phyloP scores from a whole-genome alignment of 116 monocot genomes.

The Posidonia oceanica region DNA sequence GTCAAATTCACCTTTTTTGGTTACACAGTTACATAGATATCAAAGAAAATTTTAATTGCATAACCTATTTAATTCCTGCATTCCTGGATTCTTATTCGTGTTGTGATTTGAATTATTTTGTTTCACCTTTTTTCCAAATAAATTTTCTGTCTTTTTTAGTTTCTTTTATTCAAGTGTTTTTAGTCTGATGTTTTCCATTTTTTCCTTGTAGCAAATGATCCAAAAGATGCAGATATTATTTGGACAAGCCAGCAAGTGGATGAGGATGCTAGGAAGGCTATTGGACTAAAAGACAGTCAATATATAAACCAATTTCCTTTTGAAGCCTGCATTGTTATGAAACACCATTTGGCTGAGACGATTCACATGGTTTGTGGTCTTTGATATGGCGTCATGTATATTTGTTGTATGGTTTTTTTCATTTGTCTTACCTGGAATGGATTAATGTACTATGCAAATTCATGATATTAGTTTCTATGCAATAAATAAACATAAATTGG shows the following conservation, averaged over 20 bases:
- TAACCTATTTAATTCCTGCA: neutral
- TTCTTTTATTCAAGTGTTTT: neutral
- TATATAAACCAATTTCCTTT: conserved; percentile 90
- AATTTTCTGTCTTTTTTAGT: neutral
- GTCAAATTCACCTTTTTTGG: too few relatives aligned
- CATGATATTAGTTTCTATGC: too few relatives aligned
- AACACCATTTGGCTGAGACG: conserved; percentile 96
- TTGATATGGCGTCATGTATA: neutral
- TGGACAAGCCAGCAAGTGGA: conserved; percentile 95
- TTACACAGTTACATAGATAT: too few relatives aligned
- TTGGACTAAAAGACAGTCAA: conserved; percentile 62
- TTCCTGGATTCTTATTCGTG: neutral
- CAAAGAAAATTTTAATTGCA: too few relatives aligned
- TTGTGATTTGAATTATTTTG: neutral
- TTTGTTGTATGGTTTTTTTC: neutral
- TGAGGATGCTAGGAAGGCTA: conserved; percentile 54
- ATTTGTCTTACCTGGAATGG: too few relatives aligned
- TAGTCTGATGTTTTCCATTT: neutral
- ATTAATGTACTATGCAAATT: too few relatives aligned
- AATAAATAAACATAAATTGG: too few relatives aligned
- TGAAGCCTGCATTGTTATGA: conserved; percentile 98
- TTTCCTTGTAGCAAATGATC: conserved; percentile 56
- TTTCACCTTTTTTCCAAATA: neutral
- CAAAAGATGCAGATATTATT: conserved; percentile 82
- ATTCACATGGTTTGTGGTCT: conserved; percentile 57